Evolutionary conservation across 2,329 filamentous ascomycete genomes (phyloP).

Genomic region (Fusarium humuli): DNA sequence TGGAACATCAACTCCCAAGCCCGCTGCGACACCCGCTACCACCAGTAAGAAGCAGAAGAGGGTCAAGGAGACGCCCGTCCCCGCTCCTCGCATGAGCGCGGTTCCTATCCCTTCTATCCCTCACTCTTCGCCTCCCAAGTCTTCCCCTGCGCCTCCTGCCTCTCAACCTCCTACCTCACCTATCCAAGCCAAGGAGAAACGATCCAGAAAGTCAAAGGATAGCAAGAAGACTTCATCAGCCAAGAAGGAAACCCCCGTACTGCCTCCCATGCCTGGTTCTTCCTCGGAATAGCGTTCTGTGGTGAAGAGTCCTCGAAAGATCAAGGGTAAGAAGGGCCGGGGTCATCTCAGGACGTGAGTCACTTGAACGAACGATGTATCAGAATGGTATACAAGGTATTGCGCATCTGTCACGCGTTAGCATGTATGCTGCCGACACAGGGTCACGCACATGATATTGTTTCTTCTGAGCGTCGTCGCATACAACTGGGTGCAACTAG

Average conservation of each 20-base stretch:
- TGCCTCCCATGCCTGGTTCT: conserved; percentile 37
- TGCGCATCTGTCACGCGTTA: background rate
- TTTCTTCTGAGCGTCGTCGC: background rate
- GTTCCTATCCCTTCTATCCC: conserved; percentile 54
- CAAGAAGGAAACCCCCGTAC: conserved; percentile 47
- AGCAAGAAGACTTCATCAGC: conserved; percentile 38
- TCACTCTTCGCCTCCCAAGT: conserved; percentile 45
- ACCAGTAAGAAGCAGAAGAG: conserved; percentile 48
- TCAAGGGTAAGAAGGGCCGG: background rate
- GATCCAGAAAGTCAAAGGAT: conserved; percentile 48
- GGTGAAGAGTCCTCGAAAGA: conserved; percentile 7
- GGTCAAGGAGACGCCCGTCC: conserved; percentile 48
- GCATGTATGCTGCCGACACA: background rate
- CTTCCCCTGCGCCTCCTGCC: conserved; percentile 41
- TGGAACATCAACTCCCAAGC: conserved; percentile 42
- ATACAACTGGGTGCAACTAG: conserved; percentile 5
- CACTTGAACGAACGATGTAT: background rate
- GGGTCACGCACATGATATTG: background rate
- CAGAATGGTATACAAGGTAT: background rate
- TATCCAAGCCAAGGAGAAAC: conserved; percentile 46
- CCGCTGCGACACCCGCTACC: conserved; percentile 38
- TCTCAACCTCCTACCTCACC: conserved; percentile 37
- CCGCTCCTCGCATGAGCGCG: conserved; percentile 46
- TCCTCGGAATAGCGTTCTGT: conserved; percentile 41
- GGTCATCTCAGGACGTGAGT: background rate